Evolutionary conservation across 306 rosid species (phyloP).

Genomic region (Acacia acuminata): DNA sequence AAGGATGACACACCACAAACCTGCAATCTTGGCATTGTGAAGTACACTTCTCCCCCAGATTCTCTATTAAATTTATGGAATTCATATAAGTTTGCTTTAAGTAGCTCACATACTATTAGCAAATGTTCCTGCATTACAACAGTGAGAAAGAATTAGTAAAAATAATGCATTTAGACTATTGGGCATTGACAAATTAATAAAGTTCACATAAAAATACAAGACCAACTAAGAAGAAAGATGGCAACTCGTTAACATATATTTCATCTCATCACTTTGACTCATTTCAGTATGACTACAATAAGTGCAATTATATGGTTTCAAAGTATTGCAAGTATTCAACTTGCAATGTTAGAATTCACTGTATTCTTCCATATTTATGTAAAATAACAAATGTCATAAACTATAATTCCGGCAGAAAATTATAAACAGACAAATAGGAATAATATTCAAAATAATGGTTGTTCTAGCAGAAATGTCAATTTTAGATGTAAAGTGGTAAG

Average conservation of each 20-base stretch:
- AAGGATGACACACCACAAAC: conserved; percentile 45
- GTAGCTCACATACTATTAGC: conserved; percentile 87
- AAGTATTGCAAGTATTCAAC: conserved; percentile 3
- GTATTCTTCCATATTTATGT: background rate
- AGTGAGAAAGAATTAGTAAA: conserved; percentile 12
- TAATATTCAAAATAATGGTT: background rate
- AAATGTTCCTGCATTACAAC: conserved; percentile 69
- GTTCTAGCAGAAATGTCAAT: background rate
- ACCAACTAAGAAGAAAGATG: background rate
- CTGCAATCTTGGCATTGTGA: conserved; percentile 95
- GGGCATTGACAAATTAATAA: conserved; percentile 2
- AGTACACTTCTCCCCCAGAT: conserved; percentile 95
- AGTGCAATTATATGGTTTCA: background rate
- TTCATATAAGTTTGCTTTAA: conserved; percentile 87
- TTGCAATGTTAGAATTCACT: background rate
- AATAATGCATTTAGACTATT: background rate
- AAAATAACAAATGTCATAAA: background rate
- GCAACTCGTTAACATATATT: background rate
- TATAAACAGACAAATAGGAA: background rate
- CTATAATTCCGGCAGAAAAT: background rate
- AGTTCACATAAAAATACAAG: background rate
- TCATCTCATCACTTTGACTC: background rate
- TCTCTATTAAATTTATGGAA: conserved; percentile 91
- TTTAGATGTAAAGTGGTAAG: background rate
- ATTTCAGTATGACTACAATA: background rate